Evolutionary conservation across 768 basidiomycete species (phyloP), one percentile per base, ranked within the genome.

Genomic region (Mrakia hoshinonis): DNA sequence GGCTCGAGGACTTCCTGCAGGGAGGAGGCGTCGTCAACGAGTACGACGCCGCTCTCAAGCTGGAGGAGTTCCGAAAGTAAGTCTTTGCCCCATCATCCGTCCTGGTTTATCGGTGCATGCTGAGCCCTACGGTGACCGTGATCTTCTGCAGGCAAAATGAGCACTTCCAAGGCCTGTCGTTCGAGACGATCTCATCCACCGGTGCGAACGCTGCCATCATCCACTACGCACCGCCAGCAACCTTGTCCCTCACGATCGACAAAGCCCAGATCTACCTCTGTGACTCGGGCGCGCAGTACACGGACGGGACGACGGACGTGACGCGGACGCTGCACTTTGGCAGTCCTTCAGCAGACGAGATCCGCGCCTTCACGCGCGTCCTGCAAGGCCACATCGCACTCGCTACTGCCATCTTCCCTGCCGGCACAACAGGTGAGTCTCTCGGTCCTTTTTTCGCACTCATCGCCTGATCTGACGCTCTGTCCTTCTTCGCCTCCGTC

Each of bases 311-410:
- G 0, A 99, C 96, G 1, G 95, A 99, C 77, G 89, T 90, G 20
- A 95, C 93, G 0, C 83, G 94, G 52, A 96, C 92, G 73, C 88
- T 86, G 15, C 90, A 92, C 81, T 91, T 94, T 77, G 92, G 92
- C 54, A 85, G 87, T 22, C 90, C 90, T 9, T 86, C 88, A 24
- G 73, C 82, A 22, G 88, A 91, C 73, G 87, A 91, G 78, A 88
- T 86, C 77, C 89, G 94, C 75, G 93, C 95, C 0, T 99, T 87
- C 80, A 99, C 96, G 36, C 84, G 92, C 60, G 96, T 98, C 51
- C 79, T 99, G 70, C 96, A 99, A 81, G 95, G 94, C 7, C 96
- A 99, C 87, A 95, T 98, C 74, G 91, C 91, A 29, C 90, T 97
- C 76, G 92, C 94, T 80, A 85, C 83, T 73, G 89, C 90, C 5